Evolutionary conservation across 108 stramenopile species (phyloP), one percentile per base, ranked within the genome.

Genomic region (Craspedostauros australis): DNA sequence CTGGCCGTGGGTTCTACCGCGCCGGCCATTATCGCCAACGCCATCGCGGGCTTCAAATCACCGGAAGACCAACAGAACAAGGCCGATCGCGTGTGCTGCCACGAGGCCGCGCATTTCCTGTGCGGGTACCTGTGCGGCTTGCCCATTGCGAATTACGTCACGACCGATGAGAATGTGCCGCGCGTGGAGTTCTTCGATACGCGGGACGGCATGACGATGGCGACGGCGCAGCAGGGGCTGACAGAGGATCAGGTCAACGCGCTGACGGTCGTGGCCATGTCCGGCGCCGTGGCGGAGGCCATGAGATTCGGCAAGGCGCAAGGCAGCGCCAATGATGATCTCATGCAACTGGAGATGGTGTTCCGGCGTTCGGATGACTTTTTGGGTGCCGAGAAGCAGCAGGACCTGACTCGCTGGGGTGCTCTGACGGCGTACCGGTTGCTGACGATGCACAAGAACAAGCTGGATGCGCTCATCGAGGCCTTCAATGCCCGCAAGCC

Each of bases 371-470:
- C 76, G 21, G 45, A 73, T 56, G 74, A 83, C 16, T 92, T 92
- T 61, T 65, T 88, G 36, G 90, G 90, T 15, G 84, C 86, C n/a
- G 68, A 78, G 36, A 80, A 83, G 34, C 90, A 92, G 54, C 90
- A 92, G 67, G 86, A 86, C 24, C 40, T 92, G 58, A 92, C 90
- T 18, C 68, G 90, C 48, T 92, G 90, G 90, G 90, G 86, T 15
- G 90, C 90, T 15, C 50, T 88, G 22, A 74, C 79, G 26, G 63
- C 80, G 0, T 85, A 69, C 56, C 39, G 53, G 6, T 45, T 88
- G 45, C 56, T 92, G 24, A 79, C 70, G 21, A 52, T 44, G 26
- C 80, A 88, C 50, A 61, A 69, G 48, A 64, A 40, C 8, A 70
- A 73, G 24, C 80, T 74, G 48, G 84, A 92, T 36, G 52, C 50